Evolutionary conservation across 2,329 filamentous ascomycete genomes (phyloP).

Genomic region (Mariannaea sp.): DNA sequence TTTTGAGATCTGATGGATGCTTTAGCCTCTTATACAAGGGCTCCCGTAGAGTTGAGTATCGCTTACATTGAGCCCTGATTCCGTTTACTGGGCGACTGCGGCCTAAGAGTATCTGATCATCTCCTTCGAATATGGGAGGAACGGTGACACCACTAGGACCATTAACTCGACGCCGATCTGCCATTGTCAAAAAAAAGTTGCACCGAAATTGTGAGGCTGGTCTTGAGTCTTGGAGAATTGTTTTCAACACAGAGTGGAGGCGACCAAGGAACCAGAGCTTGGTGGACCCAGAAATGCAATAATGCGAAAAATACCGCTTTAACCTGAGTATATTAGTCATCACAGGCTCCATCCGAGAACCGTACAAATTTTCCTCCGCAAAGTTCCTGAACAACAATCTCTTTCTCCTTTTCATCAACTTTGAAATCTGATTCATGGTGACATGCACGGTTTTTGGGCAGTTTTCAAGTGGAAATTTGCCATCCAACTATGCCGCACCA

Average conservation of each 20-base stretch:
- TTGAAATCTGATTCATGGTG: slow-evolving; percentile 5
- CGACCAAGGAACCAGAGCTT: background rate
- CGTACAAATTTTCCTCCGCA: slow-evolving; percentile 31
- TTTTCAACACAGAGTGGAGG: slow-evolving; percentile 26
- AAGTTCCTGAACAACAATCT: background rate
- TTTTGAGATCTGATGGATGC: slow-evolving; percentile 73
- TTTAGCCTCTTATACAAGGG: slow-evolving; percentile 20
- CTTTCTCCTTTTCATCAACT: slow-evolving; percentile 18
- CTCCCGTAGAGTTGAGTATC: slow-evolving; percentile 1
- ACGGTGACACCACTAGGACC: slow-evolving; percentile 78
- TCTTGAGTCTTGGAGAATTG: slow-evolving; percentile 18
- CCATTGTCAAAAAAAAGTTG: slow-evolving; percentile 57
- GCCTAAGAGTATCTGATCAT: slow-evolving; percentile 48
- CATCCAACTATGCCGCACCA: background rate
- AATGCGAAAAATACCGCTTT: slow-evolving; percentile 8
- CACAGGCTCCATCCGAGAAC: slow-evolving; percentile 18
- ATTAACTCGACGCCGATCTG: slow-evolving; percentile 89
- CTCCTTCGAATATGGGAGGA: slow-evolving; percentile 71
- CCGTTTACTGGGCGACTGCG: slow-evolving; percentile 68
- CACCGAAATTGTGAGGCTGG: slow-evolving; percentile 2
- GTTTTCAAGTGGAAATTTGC: slow-evolving; percentile 2
- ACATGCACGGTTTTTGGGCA: background rate
- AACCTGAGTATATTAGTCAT: slow-evolving; percentile 29
- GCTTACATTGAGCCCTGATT: slow-evolving; percentile 84
- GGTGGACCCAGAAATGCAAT: slow-evolving; percentile 14